A percentile compares a stretch with the other conserved stretches of the same genome.
Conservation (phyloP, 768 basidiomycete genomes). For the Udeniomyces megalosporus region DNA sequence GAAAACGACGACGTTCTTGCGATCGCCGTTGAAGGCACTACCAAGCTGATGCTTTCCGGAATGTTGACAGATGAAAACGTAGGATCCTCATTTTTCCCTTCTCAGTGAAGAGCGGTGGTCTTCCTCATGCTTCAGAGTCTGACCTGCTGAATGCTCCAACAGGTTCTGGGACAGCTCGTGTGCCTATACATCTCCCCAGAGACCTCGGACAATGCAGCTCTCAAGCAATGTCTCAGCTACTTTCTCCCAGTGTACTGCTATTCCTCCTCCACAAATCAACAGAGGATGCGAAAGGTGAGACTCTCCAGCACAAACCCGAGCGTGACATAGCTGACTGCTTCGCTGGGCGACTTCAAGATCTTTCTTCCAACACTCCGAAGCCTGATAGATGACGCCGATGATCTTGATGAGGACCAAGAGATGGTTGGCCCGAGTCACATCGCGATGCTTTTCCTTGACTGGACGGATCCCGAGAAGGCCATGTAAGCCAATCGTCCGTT, state of each 20-base stretch:
- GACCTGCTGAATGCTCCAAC: too few relatives aligned
- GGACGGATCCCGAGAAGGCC: slow-evolving; percentile 69
- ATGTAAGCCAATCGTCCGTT: slow-evolving; percentile 30
- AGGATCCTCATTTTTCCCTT: slow-evolving; percentile 20
- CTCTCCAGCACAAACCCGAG: not conserved
- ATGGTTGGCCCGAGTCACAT: slow-evolving; percentile 60
- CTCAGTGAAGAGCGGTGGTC: too few relatives aligned
- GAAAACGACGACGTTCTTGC: slow-evolving; percentile 53
- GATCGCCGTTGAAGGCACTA: slow-evolving; percentile 54
- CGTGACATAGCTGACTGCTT: too few relatives aligned
- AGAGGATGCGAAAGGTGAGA: slow-evolving; percentile 51
- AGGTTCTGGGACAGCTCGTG: slow-evolving; percentile 40
- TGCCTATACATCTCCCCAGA: slow-evolving; percentile 61
- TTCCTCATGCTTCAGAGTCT: not conserved
- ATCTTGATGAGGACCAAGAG: slow-evolving; percentile 53
- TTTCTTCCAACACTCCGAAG: slow-evolving; percentile 53
- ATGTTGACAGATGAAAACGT: slow-evolving; percentile 59
- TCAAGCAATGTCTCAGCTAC: slow-evolving; percentile 70
- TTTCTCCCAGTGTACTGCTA: slow-evolving; percentile 78
- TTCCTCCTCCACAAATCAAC: slow-evolving; percentile 58
- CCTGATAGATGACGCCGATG: slow-evolving; percentile 42
- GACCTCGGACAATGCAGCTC: slow-evolving; percentile 60
- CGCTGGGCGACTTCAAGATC: slow-evolving; percentile 35
- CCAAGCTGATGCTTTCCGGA: slow-evolving; percentile 70
- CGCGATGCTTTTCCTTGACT: slow-evolving; percentile 64